Evolutionary conservation across 331 rosid species (phyloP).

Genomic region (Acacia pycnantha): DNA sequence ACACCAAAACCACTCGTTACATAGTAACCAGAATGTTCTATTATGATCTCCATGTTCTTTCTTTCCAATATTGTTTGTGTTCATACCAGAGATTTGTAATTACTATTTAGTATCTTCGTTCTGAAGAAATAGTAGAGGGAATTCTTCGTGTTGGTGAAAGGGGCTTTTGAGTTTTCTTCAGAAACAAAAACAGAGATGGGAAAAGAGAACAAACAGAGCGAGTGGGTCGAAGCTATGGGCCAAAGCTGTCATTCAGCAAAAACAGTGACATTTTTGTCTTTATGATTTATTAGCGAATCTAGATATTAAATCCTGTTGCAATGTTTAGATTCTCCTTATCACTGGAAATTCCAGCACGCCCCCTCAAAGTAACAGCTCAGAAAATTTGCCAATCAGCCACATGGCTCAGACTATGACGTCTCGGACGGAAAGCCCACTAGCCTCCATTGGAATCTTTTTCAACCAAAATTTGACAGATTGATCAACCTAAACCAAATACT

Average conservation of each 20-base stretch:
- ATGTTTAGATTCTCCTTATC: slow-evolving; percentile 29
- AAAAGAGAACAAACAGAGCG: not conserved
- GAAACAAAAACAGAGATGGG: not conserved
- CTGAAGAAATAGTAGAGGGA: not conserved
- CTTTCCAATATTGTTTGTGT: not conserved
- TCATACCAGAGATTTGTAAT: not conserved
- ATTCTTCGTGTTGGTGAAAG: slow-evolving; percentile 10
- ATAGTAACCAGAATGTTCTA: not conserved
- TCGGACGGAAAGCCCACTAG: slow-evolving; percentile 36
- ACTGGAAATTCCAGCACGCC: slow-evolving; percentile 26
- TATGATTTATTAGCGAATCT: not conserved
- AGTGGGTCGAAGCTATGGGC: not conserved
- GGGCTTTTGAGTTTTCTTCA: slow-evolving; percentile 7
- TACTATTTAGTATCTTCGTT: not conserved
- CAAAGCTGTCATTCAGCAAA: slow-evolving; percentile 18
- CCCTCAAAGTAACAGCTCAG: slow-evolving; percentile 5
- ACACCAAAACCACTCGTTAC: not conserved
- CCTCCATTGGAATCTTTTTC: slow-evolving; percentile 35
- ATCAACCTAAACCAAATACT: slow-evolving; percentile 36
- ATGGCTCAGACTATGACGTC: slow-evolving; percentile 37
- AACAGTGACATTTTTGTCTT: slow-evolving; percentile 4
- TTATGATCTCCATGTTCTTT: not conserved
- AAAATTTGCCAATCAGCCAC: slow-evolving; percentile 37
- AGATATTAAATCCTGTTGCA: slow-evolving; percentile 11
- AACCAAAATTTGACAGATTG: slow-evolving; percentile 31